phyloP scores from a whole-genome alignment of 2,329 filamentous ascomycete genomes.

The Seiridium cupressi region DNA sequence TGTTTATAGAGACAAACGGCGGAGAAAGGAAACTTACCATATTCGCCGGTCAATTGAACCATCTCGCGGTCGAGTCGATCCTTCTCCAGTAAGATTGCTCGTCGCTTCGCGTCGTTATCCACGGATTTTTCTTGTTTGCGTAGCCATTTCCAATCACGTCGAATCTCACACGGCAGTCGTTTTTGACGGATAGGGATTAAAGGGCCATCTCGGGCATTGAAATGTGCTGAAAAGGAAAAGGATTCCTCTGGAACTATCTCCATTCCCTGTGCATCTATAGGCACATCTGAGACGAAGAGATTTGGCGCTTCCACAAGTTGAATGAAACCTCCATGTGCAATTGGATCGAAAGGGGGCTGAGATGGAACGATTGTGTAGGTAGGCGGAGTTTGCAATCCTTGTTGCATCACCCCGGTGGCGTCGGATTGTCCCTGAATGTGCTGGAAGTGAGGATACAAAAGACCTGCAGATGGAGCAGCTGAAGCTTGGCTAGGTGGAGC shows the following conservation, averaged over 20 bases:
- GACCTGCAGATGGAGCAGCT: background rate
- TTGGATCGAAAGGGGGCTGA: background rate
- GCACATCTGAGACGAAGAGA: conserved; percentile 6
- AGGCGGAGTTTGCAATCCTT: background rate
- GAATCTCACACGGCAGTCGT: conserved; percentile 12
- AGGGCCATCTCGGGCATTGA: conserved; percentile 1
- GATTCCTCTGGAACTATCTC: background rate
- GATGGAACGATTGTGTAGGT: background rate
- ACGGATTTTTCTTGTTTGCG: background rate
- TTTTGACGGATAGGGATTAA: background rate
- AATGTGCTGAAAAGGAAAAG: conserved; percentile 5
- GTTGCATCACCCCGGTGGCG: background rate
- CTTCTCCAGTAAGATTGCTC: background rate
- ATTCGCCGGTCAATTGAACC: conserved; percentile 3
- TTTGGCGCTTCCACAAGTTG: conserved; percentile 1
- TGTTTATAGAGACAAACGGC: too few species aligned
- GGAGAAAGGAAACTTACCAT: background rate
- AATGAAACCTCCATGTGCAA: background rate
- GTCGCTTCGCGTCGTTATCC: background rate
- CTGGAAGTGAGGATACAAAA: background rate
- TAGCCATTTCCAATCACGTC: conserved; percentile 8
- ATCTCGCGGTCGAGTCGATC: conserved; percentile 8
- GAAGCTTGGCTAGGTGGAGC: background rate
- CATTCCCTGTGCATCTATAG: background rate
- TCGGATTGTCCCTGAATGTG: background rate